Evolutionary conservation across 495 filamentous ascomycete genomes (phyloP).

Genomic region (Annulohypoxylon nitens): DNA sequence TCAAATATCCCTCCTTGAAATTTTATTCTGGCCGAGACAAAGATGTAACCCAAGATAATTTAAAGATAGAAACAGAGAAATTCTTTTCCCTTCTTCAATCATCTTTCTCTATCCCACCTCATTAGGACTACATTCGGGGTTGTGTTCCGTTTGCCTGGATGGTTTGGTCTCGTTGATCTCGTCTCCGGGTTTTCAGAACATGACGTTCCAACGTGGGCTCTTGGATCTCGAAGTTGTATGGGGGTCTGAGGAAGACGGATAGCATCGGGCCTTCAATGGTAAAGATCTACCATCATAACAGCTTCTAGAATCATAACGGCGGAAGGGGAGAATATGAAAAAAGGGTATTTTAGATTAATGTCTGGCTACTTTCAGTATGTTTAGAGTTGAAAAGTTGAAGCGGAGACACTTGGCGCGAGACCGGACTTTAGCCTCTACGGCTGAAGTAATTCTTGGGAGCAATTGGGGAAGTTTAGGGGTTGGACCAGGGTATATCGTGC

Average conservation of each 20-base stretch:
- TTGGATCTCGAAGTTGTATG: slow-evolving; percentile 21
- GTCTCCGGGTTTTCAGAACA: slow-evolving; percentile 18
- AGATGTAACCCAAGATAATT: slow-evolving; percentile 28
- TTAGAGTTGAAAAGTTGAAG: slow-evolving; percentile 14
- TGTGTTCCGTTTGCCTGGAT: slow-evolving; percentile 29
- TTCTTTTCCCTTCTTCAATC: background rate
- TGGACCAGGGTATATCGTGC: slow-evolving; percentile 32
- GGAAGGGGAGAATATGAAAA: slow-evolving; percentile 23
- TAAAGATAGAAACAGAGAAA: slow-evolving; percentile 30
- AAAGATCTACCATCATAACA: slow-evolving; percentile 12
- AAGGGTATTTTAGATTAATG: slow-evolving; percentile 27
- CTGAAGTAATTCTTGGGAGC: slow-evolving; percentile 29
- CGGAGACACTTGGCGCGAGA: slow-evolving; percentile 36
- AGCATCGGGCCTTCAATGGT: slow-evolving; percentile 31
- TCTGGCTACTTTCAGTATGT: slow-evolving; percentile 27
- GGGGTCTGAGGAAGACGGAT: slow-evolving; percentile 26
- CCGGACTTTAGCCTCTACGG: slow-evolving; percentile 44
- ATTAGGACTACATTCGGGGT: slow-evolving; percentile 23
- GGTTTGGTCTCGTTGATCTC: slow-evolving; percentile 19
- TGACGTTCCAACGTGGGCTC: slow-evolving; percentile 25
- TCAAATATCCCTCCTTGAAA: slow-evolving; percentile 11
- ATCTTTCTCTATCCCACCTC: background rate
- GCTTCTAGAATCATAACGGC: slow-evolving; percentile 30
- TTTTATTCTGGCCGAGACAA: background rate
- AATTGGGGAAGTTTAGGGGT: slow-evolving; percentile 15